A percentile compares a stretch with the other conserved stretches of the same genome.
Evolutionary conservation across 2,329 filamentous ascomycete species (phyloP).

Genomic region (Aspergillus viridinutans): DNA sequence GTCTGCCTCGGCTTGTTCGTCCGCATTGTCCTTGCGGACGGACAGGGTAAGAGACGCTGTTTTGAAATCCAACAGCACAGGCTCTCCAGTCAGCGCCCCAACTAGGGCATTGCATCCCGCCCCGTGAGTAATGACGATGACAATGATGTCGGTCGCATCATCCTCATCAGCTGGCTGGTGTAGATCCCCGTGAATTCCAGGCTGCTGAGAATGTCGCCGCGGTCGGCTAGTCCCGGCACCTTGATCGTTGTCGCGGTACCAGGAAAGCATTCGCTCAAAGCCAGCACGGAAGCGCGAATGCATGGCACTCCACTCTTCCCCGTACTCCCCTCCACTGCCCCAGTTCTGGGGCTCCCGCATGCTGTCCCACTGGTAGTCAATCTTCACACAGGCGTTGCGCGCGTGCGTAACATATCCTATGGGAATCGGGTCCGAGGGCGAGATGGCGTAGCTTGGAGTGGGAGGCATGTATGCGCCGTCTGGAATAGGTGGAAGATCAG

Average conservation of each 20-base stretch:
- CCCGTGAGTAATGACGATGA: slow-evolving; percentile 88
- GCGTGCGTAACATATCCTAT: slow-evolving; percentile 86
- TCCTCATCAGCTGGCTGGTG: slow-evolving; percentile 48
- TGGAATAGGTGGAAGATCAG: slow-evolving; percentile 24
- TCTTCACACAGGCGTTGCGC: slow-evolving; percentile 73
- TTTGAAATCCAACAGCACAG: slow-evolving; percentile 82
- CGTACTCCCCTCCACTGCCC: slow-evolving; percentile 81
- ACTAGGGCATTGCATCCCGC: slow-evolving; percentile 95
- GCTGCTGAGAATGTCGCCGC: slow-evolving; percentile 15
- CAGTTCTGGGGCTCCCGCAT: slow-evolving; percentile 73
- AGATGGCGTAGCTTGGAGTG: slow-evolving; percentile 77
- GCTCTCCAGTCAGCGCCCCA: slow-evolving; percentile 84
- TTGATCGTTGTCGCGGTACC: slow-evolving; percentile 62
- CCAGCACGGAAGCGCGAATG: slow-evolving; percentile 82
- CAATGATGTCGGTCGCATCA: slow-evolving; percentile 67
- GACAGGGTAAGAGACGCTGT: slow-evolving; percentile 92
- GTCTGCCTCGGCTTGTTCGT: background rate
- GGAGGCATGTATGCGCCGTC: slow-evolving; percentile 65
- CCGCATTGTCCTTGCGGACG: slow-evolving; percentile 49
- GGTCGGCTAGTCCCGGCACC: slow-evolving; percentile 3
- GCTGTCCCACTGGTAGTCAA: slow-evolving; percentile 98
- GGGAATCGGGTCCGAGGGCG: slow-evolving; percentile 74
- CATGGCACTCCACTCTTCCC: slow-evolving; percentile 95
- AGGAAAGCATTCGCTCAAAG: slow-evolving; percentile 72
- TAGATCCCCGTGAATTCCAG: slow-evolving; percentile 11